Evolutionary conservation across 495 filamentous ascomycete species (phyloP), one percentile per base, ranked within the genome.

Genomic region (Eremomyces bilateralis): DNA sequence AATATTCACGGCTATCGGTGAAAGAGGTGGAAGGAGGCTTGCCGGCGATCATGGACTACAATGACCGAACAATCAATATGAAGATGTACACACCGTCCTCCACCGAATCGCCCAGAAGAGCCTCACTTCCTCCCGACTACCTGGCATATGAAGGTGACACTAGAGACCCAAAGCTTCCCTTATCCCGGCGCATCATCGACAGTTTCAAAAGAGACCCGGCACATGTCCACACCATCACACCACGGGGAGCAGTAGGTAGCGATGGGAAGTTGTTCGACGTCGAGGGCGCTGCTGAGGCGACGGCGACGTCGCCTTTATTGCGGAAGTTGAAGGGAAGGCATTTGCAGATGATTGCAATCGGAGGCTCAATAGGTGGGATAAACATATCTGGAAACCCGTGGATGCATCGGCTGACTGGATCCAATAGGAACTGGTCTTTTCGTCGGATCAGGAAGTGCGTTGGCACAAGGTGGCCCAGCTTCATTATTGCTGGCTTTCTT

Each of bases 301-400:
- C 84, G 0, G 83, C 85, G 0, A 61, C 69, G 33, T 77, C 81
- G 15, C 73, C 73, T 12, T 62, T 97, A 20, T 66, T 75, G 33
- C 60, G 88, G 38, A 65, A 65, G 44, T 52, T 94, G 34, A 88
- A 90, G 54, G 71, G 75, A 12, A 64, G 83, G 27, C 84, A 94
- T 61, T 51, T 93, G 42, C 83, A 92, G 62, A 92, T 93, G 83
- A 92, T 93, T 61, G 84, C 84, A 4, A 90, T 93, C 43, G 83
- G 83, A 41, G 88, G 88, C 22, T 85, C 79, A 1, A 94, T 97
- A 42, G 85, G 85, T 74, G 69, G 32, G 60, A 8, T 27, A 27
- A 13, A 27, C 6, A 28, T 3, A 4, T 29, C 20, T 6, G 32
- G 11, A 35, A 24, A 40, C 33, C 11, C 4, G n/a, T n/a, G n/a